Percentiles rank a stretch among this genome's conserved stretches.
Conservation (phyloP, 2,329 filamentous ascomycete species). For the Xylariaceae sp. region DNA sequence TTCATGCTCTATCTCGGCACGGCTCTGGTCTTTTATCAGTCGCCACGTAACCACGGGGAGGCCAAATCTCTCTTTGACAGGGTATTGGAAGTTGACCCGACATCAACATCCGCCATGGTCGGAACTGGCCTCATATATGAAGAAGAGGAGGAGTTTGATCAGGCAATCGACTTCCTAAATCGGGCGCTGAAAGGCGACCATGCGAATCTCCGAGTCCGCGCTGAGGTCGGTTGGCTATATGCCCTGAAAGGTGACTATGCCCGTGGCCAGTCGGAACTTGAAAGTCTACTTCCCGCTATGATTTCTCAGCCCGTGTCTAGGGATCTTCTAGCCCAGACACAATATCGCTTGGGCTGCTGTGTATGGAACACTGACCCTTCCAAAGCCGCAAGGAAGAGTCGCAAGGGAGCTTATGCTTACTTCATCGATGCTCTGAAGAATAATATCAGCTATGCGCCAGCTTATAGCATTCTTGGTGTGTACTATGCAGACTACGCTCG, state of each 20-base stretch:
- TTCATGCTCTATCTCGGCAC: conserved; percentile 75
- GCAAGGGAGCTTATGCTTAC: conserved; percentile 73
- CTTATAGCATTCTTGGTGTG: conserved; percentile 84
- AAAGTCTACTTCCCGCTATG: conserved; percentile 58
- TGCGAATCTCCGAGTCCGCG: conserved; percentile 69
- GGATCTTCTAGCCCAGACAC: conserved; percentile 75
- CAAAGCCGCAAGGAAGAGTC: conserved; percentile 67
- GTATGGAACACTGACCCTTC: conserved; percentile 79
- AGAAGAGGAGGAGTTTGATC: conserved; percentile 81
- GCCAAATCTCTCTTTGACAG: conserved; percentile 80
- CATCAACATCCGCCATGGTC: conserved; percentile 75
- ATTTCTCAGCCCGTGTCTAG: conserved; percentile 51
- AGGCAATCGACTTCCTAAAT: conserved; percentile 74
- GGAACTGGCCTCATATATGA: conserved; percentile 88
- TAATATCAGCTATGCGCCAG: conserved; percentile 80
- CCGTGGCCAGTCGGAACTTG: conserved; percentile 61
- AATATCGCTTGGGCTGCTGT: conserved; percentile 82
- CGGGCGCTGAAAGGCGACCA: conserved; percentile 69
- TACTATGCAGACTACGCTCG: conserved; percentile 89
- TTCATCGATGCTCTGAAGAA: conserved; percentile 81
- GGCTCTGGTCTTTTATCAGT: conserved; percentile 84
- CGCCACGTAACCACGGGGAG: conserved; percentile 82
- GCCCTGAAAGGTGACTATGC: conserved; percentile 73
- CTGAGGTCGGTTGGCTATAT: conserved; percentile 89
- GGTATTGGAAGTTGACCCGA: conserved; percentile 68